A percentile compares a stretch with the other conserved stretches of the same genome.
phyloP scores from a whole-genome alignment of 352 stramenopile species.

The Phytophthora macrochlamydospora region DNA sequence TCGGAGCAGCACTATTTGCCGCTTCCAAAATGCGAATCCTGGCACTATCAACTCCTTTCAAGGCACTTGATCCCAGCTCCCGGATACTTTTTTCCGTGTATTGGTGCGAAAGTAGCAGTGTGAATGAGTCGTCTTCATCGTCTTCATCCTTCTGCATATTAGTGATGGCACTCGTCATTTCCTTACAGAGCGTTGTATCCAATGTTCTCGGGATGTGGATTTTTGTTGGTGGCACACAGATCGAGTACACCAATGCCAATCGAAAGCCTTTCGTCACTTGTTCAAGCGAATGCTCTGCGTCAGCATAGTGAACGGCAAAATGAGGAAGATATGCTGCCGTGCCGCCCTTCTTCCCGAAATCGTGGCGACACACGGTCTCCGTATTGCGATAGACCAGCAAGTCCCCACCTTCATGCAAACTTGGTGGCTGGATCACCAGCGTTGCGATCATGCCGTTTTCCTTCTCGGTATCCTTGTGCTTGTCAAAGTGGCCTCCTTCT shows the following conservation, averaged over 20 bases:
- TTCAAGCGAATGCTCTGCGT: too few species aligned
- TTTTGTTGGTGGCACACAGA: too few species aligned
- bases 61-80: slow-evolving; percentile 7
- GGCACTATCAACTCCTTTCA: slow-evolving; percentile 23
- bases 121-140: slow-evolving; percentile 36
- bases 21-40: slow-evolving; percentile 10
- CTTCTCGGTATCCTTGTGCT: slow-evolving; percentile 61
- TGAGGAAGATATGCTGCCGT: slow-evolving; percentile 1
- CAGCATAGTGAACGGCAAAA: too few species aligned
- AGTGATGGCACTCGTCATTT: slow-evolving; percentile 17
- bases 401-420: slow-evolving; percentile 25
- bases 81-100: slow-evolving; percentile 26
- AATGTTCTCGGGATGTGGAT: too few species aligned
- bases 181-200: background rate
- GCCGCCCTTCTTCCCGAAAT: slow-evolving; percentile 23
- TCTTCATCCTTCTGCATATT: slow-evolving; percentile 20
- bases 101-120: slow-evolving; percentile 20
- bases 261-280: too few species aligned
- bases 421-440: slow-evolving; percentile 45
- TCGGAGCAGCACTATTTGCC: slow-evolving; percentile 3
- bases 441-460: slow-evolving; percentile 58
- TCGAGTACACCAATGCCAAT: too few species aligned
- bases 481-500: slow-evolving; percentile 41
- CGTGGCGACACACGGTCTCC: slow-evolving; percentile 10
- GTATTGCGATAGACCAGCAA: slow-evolving; percentile 22